phyloP scores from a whole-genome alignment of 306 rosid species.

The Vachellia collinsii region DNA sequence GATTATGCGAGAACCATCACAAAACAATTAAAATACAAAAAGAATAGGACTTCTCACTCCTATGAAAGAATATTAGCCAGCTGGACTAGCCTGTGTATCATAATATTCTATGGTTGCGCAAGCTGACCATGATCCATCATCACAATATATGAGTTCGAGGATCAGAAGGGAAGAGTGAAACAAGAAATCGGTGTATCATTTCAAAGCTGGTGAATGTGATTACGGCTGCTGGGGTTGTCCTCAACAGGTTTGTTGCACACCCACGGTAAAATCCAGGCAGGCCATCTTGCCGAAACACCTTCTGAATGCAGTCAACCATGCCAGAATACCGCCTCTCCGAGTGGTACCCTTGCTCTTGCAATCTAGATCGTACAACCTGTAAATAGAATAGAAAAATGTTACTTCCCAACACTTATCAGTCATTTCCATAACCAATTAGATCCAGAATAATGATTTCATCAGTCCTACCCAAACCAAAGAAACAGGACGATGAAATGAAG shows the following conservation, averaged over 20 bases:
- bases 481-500: conserved; percentile 13
- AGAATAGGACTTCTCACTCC: conserved; percentile 26
- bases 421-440: too few species aligned
- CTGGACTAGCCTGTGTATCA: conserved; percentile 13
- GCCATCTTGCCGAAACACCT: conserved; percentile 71
- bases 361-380: conserved; percentile 81
- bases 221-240: conserved; percentile 71
- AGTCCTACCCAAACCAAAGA: neutral
- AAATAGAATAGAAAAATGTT: conserved; percentile 21
- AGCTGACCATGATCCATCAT: conserved; percentile 30
- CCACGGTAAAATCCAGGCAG: conserved; percentile 77
- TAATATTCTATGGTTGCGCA: conserved; percentile 19
- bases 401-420: too few species aligned
- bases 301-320: conserved; percentile 56
- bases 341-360: conserved; percentile 77
- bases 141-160: conserved; percentile 51
- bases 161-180: conserved; percentile 48
- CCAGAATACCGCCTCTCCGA: conserved; percentile 76
- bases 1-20: conserved; percentile 26
- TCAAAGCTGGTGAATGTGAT: conserved; percentile 73
- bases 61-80: conserved; percentile 14
- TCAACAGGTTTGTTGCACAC: conserved; percentile 62
- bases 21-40: conserved; percentile 38
- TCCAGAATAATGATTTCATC: neutral
- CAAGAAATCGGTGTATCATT: conserved; percentile 67